A percentile compares a stretch with the other conserved stretches of the same genome.
These are phyloP conservation scores for Phyllosticta citribraziliensis DNA, from an alignment of 2,329 filamentous ascomycete genomes.

Conservation along the genomic window DNA sequence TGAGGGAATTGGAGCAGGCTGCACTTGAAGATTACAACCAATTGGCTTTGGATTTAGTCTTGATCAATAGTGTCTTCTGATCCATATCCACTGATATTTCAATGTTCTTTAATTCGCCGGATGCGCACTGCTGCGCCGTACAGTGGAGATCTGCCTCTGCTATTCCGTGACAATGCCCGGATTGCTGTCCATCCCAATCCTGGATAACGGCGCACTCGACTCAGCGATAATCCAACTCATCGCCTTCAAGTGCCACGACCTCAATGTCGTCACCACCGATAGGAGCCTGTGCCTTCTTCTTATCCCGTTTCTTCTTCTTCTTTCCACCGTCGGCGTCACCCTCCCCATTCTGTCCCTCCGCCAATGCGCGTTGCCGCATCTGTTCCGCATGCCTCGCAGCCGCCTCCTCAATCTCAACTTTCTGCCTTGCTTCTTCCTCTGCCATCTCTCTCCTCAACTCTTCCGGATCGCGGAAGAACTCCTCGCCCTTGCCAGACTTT, in stretches of 20 bases:
- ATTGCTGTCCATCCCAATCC: background rate
- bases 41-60: too few relatives aligned
- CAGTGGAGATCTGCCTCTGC: too few relatives aligned
- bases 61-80: too few relatives aligned
- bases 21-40: too few relatives aligned
- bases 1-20: too few relatives aligned
- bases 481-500: constrained; percentile 26
- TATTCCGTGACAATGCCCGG: too few relatives aligned
- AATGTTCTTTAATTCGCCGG: too few relatives aligned
- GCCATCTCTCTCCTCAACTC: constrained; percentile 24
- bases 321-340: constrained; percentile 4
- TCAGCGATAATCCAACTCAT: constrained; percentile 11
- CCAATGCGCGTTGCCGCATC: constrained; percentile 25
- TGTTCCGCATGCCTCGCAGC: constrained; percentile 25
- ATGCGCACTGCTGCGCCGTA: too few relatives aligned
- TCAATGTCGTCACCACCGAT: constrained; percentile 13
- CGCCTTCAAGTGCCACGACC: constrained; percentile 13
- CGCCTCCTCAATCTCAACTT: constrained; percentile 27
- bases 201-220: background rate
- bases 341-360: constrained; percentile 6
- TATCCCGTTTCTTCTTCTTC: constrained; percentile 20
- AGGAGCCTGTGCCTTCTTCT: constrained; percentile 8
- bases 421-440: constrained; percentile 18
- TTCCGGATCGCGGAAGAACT: constrained; percentile 27
- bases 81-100: too few relatives aligned